phyloP scores from a whole-genome alignment of 768 basidiomycete species.

The Boletus barrowsii region DNA sequence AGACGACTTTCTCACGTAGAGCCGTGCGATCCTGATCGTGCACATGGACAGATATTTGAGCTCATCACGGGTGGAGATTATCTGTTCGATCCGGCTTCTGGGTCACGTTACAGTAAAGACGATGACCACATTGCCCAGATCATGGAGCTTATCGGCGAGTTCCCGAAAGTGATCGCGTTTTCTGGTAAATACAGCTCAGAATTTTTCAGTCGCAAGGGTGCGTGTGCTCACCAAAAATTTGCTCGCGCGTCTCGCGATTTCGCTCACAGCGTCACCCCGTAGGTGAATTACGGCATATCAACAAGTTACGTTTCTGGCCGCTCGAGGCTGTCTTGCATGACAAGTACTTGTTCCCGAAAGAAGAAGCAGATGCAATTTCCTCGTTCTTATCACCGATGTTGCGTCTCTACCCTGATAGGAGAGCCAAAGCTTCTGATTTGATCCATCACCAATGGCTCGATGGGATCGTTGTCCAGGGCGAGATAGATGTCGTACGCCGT shows the following conservation, averaged over 20 bases:
- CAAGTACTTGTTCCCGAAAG: constrained; percentile 89
- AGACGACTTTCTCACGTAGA: constrained; percentile 27
- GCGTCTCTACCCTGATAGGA: constrained; percentile 80
- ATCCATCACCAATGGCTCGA: constrained; percentile 86
- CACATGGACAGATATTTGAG: constrained; percentile 72
- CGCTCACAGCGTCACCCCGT: constrained; percentile 6
- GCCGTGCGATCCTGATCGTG: background rate
- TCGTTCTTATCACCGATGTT: constrained; percentile 90
- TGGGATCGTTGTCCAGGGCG: constrained; percentile 82
- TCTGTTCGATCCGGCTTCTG: constrained; percentile 94
- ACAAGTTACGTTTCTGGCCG: constrained; percentile 91
- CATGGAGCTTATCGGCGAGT: constrained; percentile 91
- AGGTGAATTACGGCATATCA: constrained; percentile 91
- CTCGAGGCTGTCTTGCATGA: constrained; percentile 79
- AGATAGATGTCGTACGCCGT: constrained; percentile 75
- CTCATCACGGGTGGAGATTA: constrained; percentile 96
- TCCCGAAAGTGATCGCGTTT: constrained; percentile 79
- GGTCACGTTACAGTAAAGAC: constrained; percentile 93
- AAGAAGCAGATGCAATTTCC: constrained; percentile 78
- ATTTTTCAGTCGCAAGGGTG: constrained; percentile 96
- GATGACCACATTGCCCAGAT: constrained; percentile 98
- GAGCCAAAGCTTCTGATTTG: constrained; percentile 85
- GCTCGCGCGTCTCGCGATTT: background rate
- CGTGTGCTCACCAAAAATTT: constrained; percentile 18
- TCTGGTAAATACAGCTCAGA: constrained; percentile 91